A percentile compares a stretch with the other conserved stretches of the same genome.
These are phyloP conservation scores for Dimargaris cristalligena DNA, from an alignment of 192 early-diverging fungal species.

Conservation along the genomic window DNA sequence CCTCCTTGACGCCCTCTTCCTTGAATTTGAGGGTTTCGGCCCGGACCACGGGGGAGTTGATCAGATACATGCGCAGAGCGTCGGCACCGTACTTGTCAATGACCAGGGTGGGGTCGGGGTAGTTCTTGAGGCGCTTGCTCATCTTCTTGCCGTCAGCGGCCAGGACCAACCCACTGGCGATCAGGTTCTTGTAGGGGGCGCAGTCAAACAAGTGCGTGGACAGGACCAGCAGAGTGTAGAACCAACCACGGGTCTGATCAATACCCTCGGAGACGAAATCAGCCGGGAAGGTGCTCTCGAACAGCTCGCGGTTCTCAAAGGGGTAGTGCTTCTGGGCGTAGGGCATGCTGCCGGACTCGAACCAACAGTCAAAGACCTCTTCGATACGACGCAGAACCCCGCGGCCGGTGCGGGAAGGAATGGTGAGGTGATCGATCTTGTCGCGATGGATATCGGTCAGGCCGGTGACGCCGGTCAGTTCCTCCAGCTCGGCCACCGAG, in stretches of 20 bases:
- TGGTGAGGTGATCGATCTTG: slow-evolving; percentile 89
- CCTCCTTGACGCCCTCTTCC: slow-evolving; percentile 95
- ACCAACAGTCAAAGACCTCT: slow-evolving; percentile 99
- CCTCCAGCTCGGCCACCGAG: slow-evolving; percentile 75
- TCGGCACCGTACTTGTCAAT: slow-evolving; percentile 87
- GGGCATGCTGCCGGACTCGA: slow-evolving; percentile 96
- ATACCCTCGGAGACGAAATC: slow-evolving; percentile 99
- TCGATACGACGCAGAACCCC: slow-evolving; percentile 72
- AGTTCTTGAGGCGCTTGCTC: slow-evolving; percentile 97
- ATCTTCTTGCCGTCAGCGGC: slow-evolving; percentile 99
- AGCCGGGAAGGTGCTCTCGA: slow-evolving; percentile 81
- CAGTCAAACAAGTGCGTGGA: slow-evolving; percentile 90
- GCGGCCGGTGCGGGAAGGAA: slow-evolving; percentile 80
- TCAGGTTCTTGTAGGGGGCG: slow-evolving; percentile 93
- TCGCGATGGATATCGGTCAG: slow-evolving; percentile 94
- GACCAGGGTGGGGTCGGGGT: slow-evolving; percentile 76
- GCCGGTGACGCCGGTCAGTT: slow-evolving; percentile 64
- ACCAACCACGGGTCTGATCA: slow-evolving; percentile 99
- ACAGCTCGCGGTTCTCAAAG: slow-evolving; percentile 88
- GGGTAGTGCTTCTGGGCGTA: slow-evolving; percentile 99
- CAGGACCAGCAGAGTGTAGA: slow-evolving; percentile 95
- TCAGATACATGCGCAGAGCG: slow-evolving; percentile 81
- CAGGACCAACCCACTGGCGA: slow-evolving; percentile 89
- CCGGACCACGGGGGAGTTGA: slow-evolving; percentile 95
- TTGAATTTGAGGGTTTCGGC: slow-evolving; percentile 90